Conservation (phyloP, 129 eudicot species). For the Dittrichia graveolens region DNA sequence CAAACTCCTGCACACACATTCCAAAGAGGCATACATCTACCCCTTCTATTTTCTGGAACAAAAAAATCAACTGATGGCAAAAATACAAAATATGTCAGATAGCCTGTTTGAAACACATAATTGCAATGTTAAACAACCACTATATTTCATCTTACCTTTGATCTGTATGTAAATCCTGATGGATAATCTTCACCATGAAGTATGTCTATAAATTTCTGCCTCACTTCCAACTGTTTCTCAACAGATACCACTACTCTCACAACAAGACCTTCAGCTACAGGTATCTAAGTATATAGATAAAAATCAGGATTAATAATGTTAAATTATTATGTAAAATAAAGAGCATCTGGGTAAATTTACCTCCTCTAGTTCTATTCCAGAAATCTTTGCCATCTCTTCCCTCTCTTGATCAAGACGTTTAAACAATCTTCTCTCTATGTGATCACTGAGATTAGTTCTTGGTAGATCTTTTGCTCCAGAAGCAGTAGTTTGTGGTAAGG, state of each 20-base stretch:
- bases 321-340: neutral
- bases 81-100: conserved; percentile 27
- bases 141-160: conserved; percentile 52
- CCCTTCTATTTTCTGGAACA: conserved; percentile 88
- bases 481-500: conserved; percentile 48
- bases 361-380: conserved; percentile 52
- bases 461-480: conserved; percentile 76
- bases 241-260: conserved; percentile 82
- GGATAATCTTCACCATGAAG: conserved; percentile 68
- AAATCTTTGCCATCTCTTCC: conserved; percentile 58
- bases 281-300: conserved; percentile 44
- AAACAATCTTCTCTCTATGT: conserved; percentile 65
- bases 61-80: conserved; percentile 58
- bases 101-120: conserved; percentile 1
- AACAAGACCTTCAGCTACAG: conserved; percentile 62
- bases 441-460: conserved; percentile 70
- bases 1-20: conserved; percentile 95
- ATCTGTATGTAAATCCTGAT: conserved; percentile 68
- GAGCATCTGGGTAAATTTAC: conserved; percentile 38
- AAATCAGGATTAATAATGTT: neutral
- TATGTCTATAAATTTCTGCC: conserved; percentile 63
- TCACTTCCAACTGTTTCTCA: conserved; percentile 71
- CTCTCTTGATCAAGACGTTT: conserved; percentile 68
- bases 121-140: neutral
- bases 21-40: conserved; percentile 87